Evolutionary conservation across 352 stramenopile species (phyloP).

Genomic region (Pythium guiyangense): DNA sequence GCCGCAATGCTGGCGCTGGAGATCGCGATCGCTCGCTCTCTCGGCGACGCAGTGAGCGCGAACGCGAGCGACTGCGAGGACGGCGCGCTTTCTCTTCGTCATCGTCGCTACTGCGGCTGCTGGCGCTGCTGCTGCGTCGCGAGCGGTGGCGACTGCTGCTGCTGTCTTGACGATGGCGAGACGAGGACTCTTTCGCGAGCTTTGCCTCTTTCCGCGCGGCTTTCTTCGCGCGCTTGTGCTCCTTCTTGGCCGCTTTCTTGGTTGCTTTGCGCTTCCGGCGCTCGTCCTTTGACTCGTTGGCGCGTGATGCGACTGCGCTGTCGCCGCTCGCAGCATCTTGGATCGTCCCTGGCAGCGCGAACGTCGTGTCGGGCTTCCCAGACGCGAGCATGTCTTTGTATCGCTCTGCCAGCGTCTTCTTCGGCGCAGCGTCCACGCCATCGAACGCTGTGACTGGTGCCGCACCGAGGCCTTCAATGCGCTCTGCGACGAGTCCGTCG

Average conservation of each 20-base stretch:
- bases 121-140: not conserved
- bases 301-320: not conserved
- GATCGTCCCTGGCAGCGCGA: slow-evolving; percentile 49
- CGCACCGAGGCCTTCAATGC: slow-evolving; percentile 84
- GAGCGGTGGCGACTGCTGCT: too few species aligned
- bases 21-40: not conserved
- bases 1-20: not conserved
- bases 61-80: not conserved
- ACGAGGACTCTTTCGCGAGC: not conserved
- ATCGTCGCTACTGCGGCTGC: not conserved
- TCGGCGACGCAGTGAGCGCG: not conserved
- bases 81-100: not conserved
- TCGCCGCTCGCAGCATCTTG: not conserved
- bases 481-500: slow-evolving; percentile 65
- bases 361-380: slow-evolving; percentile 51
- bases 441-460: slow-evolving; percentile 42
- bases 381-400: slow-evolving; percentile 63
- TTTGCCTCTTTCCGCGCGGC: slow-evolving; percentile 43
- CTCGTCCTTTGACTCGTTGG: slow-evolving; percentile 21
- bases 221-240: slow-evolving; percentile 64
- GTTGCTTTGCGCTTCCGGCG: slow-evolving; percentile 44
- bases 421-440: slow-evolving; percentile 34
- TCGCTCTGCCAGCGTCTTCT: slow-evolving; percentile 65
- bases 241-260: slow-evolving; percentile 47
- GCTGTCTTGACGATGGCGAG: not conserved